Percentiles rank a stretch among this genome's conserved stretches.
Evolutionary conservation across 805 yeast genomes (phyloP).

Genomic region (Vanderwaltozyma tropicalis): DNA sequence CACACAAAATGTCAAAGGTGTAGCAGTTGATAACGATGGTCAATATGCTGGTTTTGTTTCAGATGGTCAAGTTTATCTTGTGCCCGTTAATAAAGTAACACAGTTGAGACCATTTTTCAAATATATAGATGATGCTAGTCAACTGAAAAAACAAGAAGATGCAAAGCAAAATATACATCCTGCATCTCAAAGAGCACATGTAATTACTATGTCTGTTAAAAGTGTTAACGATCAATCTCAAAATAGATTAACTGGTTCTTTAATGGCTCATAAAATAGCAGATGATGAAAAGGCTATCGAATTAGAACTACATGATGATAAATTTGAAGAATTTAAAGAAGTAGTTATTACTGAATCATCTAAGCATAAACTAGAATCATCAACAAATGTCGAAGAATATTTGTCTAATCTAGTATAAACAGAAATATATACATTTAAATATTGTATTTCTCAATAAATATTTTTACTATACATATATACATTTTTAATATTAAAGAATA

Average conservation of each 20-base stretch:
- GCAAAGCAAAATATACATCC: constrained; percentile 33
- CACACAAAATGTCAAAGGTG: constrained; percentile 62
- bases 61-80: constrained; percentile 46
- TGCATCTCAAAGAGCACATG: constrained; percentile 38
- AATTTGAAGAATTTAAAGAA: constrained; percentile 23
- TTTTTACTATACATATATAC: too few species aligned
- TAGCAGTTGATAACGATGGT: constrained; percentile 44
- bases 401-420: constrained; percentile 15
- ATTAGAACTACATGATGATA: constrained; percentile 38
- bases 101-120: constrained; percentile 77
- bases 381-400: constrained; percentile 19
- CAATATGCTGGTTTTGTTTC: constrained; percentile 38
- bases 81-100: constrained; percentile 54
- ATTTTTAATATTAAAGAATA: too few species aligned
- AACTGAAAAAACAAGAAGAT: constrained; percentile 34
- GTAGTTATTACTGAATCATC: constrained; percentile 15
- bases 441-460: not conserved
- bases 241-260: constrained; percentile 57
- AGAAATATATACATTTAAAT: not conserved
- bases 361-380: constrained; percentile 16
- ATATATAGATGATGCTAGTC: constrained; percentile 57
- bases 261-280: constrained; percentile 49
- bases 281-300: constrained; percentile 46
- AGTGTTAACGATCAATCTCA: constrained; percentile 46
- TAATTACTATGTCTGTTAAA: constrained; percentile 71